A percentile compares a stretch with the other conserved stretches of the same genome.
phyloP scores from a whole-genome alignment of 2,329 filamentous ascomycete species.

The Metarhizium brunneum region DNA sequence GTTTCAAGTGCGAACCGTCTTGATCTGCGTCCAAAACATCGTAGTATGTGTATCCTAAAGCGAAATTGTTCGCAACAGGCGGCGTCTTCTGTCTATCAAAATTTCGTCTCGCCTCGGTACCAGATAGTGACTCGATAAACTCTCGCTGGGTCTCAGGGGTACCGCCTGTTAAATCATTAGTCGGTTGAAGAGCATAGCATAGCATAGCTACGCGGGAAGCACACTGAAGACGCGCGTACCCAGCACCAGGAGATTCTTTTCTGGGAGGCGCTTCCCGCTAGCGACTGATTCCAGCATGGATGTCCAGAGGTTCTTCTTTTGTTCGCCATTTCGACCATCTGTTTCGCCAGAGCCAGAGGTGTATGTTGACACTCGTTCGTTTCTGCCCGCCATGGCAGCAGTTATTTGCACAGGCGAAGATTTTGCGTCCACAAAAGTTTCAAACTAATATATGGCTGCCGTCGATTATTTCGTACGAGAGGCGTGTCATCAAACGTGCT shows the following conservation, averaged over 20 bases:
- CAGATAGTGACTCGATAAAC: conserved; percentile 60
- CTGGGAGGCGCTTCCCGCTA: conserved; percentile 78
- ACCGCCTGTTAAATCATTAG: conserved; percentile 46
- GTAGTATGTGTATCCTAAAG: conserved; percentile 89
- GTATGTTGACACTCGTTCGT: conserved; percentile 50
- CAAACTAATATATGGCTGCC: neutral
- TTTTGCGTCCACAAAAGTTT: neutral
- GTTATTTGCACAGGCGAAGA: neutral
- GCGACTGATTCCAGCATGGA: conserved; percentile 86
- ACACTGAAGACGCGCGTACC: conserved; percentile 39
- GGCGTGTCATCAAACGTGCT: neutral
- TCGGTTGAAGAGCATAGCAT: neutral
- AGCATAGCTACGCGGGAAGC: neutral
- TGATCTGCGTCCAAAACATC: conserved; percentile 90
- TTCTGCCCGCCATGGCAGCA: conserved; percentile 37
- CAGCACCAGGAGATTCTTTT: conserved; percentile 83
- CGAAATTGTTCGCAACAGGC: conserved; percentile 84
- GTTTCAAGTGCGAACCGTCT: conserved; percentile 56
- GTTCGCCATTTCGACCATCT: conserved; percentile 53
- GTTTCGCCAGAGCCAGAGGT: conserved; percentile 46
- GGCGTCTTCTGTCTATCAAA: conserved; percentile 55
- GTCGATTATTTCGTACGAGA: neutral
- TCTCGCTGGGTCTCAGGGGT: conserved; percentile 76
- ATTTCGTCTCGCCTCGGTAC: conserved; percentile 41
- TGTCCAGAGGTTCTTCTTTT: conserved; percentile 88